Evolutionary conservation across 192 early-diverging fungal genomes (phyloP), one percentile per base, ranked within the genome.

Genomic region (Linnemannia exigua): DNA sequence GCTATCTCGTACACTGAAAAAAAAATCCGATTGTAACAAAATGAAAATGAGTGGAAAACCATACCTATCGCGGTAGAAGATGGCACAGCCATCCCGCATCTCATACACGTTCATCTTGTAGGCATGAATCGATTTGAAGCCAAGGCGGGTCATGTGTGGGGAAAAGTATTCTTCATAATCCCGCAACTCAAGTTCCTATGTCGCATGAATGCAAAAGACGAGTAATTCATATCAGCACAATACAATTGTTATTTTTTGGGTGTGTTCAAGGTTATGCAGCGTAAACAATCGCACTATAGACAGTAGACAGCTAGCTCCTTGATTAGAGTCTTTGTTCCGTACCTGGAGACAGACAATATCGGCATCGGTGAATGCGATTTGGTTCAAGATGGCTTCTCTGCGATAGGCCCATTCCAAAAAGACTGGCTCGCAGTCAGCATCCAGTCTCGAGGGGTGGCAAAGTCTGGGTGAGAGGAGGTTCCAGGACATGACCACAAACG

Each of bases 81-180:
- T 85, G 68, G 83, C 83, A 76, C 83, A 85, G 28, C 83, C 83
- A 33, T 85, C 83, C 68, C 83, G 72, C 83, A 85, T 85, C 47
- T 85, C 83, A 36, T 85, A 79, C 41, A 79, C 74, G 31, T 79
- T 85, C 83, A 85, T 85, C 77, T 85, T 85, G 74, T 85, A 85
- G 5, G 77, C 83, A 52, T 85, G 83, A 35, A 85, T 76, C 8
- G 83, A 85, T 31, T 63, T 63, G 66, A 75, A 85, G 33, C 83
- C 83, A 22, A 85, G 83, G n/a, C 83, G 77, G 41, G 73, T 33
- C 36, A 85, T 47, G 25, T 54, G 77, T 12, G 83, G 83, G 35
- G 54, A 70, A 28, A 85, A 85, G 36, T 76, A 85, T 67, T 85
- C 83, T 20, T 85, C 83, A 58, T 79, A 79, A 63, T 85, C 83